Conservation (phyloP, 2,329 filamentous ascomycete species). For the Blastomyces silverae region DNA sequence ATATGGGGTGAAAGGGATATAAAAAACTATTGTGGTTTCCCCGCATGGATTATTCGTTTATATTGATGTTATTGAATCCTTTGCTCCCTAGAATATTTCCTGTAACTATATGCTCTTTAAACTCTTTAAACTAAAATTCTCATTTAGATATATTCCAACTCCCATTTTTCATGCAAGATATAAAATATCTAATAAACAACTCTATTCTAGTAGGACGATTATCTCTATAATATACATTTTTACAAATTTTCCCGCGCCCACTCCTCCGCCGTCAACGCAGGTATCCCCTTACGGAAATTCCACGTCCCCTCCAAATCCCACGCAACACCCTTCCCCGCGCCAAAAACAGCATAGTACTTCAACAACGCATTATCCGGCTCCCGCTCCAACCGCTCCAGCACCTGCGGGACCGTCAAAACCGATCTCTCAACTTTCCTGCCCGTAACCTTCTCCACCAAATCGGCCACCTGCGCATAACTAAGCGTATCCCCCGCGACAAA, state of each 20-base stretch:
- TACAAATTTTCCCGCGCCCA: constrained; percentile 16
- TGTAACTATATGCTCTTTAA: neutral
- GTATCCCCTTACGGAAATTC: constrained; percentile 47
- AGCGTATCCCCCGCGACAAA: constrained; percentile 58
- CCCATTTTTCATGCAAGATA: neutral
- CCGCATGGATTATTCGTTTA: neutral
- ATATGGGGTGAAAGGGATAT: neutral
- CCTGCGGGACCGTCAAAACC: constrained; percentile 44
- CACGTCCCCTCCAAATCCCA: constrained; percentile 52
- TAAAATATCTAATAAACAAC: neutral
- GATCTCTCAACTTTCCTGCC: constrained; percentile 43
- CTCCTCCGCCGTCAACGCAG: constrained; percentile 22
- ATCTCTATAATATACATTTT: neutral
- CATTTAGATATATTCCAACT: neutral
- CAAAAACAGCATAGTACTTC: constrained; percentile 59
- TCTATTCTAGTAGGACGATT: neutral
- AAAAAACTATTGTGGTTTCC: neutral
- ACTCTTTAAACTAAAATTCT: neutral
- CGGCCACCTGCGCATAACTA: constrained; percentile 50
- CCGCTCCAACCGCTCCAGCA: constrained; percentile 43
- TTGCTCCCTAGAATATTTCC: neutral
- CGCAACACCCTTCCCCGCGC: constrained; percentile 50
- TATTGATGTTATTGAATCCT: neutral
- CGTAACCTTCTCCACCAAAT: constrained; percentile 45
- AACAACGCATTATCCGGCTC: constrained; percentile 47